A percentile compares a stretch with the other conserved stretches of the same genome.
Evolutionary conservation across 2,329 filamentous ascomycete species (phyloP).

Genomic region (Laburnicola sp.): DNA sequence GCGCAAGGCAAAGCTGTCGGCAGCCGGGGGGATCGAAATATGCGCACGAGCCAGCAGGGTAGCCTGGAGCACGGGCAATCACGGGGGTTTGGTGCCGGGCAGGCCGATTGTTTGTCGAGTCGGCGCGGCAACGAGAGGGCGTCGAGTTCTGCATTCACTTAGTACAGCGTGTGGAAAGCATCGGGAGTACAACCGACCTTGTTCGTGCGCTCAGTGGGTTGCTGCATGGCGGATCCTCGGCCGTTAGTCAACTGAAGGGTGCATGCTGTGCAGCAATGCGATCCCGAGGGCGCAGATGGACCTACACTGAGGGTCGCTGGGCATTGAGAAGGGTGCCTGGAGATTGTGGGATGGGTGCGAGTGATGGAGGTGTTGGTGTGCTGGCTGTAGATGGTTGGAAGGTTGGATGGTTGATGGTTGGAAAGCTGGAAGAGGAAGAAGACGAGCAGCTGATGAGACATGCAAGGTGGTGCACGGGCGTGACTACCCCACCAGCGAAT

Average conservation of each 20-base stretch:
- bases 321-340: neutral
- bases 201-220: neutral
- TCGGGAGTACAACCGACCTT: neutral
- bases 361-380: neutral
- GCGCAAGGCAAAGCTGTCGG: conserved; percentile 2
- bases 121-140: neutral
- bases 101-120: neutral
- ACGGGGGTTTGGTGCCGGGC: conserved; percentile 7
- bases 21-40: conserved; percentile 5
- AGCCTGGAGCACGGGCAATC: neutral
- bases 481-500: conserved; percentile 7
- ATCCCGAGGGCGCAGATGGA: conserved; percentile 34
- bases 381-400: neutral
- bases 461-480: conserved; percentile 2
- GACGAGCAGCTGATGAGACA: too few relatives aligned
- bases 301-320: conserved; percentile 31
- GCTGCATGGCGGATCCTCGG: conserved; percentile 14
- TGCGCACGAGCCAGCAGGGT: conserved; percentile 8
- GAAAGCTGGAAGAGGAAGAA: neutral
- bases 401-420: neutral
- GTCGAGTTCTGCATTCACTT: neutral
- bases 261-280: conserved; percentile 33
- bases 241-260: conserved; percentile 37
- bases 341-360: neutral
- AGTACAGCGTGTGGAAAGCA: neutral